Evolutionary conservation across 345 rosid species (phyloP).

Genomic region (Reutealis trisperma): DNA sequence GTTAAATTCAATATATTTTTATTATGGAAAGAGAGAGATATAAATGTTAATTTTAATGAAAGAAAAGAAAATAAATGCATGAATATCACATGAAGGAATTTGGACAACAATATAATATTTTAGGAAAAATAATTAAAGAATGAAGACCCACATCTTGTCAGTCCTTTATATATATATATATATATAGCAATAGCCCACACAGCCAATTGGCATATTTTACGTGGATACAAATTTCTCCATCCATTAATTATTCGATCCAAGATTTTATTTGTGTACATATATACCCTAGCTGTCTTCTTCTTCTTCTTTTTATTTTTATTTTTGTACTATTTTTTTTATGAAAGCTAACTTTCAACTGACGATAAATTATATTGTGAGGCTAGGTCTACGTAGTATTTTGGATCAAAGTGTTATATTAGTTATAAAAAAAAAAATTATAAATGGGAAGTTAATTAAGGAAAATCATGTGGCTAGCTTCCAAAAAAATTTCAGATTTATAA

Average conservation of each 20-base stretch:
- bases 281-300: background rate
- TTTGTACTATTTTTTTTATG: background rate
- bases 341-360: slow-evolving; percentile 36
- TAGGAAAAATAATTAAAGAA: background rate
- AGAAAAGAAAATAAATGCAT: background rate
- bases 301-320: background rate
- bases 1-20: no score
- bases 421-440: no score
- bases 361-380: no score
- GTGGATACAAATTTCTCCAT: slow-evolving; percentile 15
- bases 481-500: no score
- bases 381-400: no score
- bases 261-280: background rate
- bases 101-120: no score
- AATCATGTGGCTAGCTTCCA: no score
- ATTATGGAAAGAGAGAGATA: no score
- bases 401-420: no score
- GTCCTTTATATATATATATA: no score
- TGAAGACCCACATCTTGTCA: background rate
- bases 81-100: slow-evolving; percentile 17
- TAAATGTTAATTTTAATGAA: no score
- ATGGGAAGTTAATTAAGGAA: no score
- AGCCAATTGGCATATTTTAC: background rate
- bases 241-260: background rate
- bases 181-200: background rate